Evolutionary conservation across 78 protist genomes (phyloP), one percentile per base, ranked within the genome.

Genomic region (Paratrimastix pyriformis): DNA sequence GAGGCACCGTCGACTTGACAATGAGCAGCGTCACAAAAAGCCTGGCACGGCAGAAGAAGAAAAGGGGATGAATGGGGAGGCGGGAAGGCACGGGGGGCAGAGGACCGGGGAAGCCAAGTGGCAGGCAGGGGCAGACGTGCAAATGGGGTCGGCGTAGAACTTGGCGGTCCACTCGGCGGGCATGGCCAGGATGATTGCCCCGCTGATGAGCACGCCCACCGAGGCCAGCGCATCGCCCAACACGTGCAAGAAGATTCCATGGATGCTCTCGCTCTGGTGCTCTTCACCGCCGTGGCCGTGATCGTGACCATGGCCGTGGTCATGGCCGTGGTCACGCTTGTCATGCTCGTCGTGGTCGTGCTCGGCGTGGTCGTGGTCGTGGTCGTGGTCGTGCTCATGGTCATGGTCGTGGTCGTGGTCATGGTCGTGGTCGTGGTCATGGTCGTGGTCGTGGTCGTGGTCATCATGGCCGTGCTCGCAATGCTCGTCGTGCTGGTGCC

Each of bases 201-300:
- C 92, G 0, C 86, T 58, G 64, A 86, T 35, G 66, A 91, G 18
- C 9, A 85, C 91, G 60, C 82, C 87, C 38, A 88, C 50, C 29
- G 93, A 88, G 11, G 85, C 78, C 39, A 91, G 76, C 3, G 90
- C 84, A 69, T 88, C 95, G 29, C 92, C 92, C 15, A 85, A 44
- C 43, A 84, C 66, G 55, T 91, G 95, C 39, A 86, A 57, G 66
- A 86, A 84, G 29, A 88, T 82, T 50, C 88, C 95, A 64, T 66
- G 74, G 65, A 79, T 75, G 70, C 83, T 88, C 38, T 73, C 37
- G 73, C 73, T 80, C 80, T 70, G 52, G 26, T 11, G 18, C 77
- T 68, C 8, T 81, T 68, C 13, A 9, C 7, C 13, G 55, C 7
- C 32, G 6, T 9, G 30, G 32, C 33, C 32, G 32, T 29, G 30